Conservation (phyloP, 306 rosid genomes). For the Hippophae gyantsensis region DNA sequence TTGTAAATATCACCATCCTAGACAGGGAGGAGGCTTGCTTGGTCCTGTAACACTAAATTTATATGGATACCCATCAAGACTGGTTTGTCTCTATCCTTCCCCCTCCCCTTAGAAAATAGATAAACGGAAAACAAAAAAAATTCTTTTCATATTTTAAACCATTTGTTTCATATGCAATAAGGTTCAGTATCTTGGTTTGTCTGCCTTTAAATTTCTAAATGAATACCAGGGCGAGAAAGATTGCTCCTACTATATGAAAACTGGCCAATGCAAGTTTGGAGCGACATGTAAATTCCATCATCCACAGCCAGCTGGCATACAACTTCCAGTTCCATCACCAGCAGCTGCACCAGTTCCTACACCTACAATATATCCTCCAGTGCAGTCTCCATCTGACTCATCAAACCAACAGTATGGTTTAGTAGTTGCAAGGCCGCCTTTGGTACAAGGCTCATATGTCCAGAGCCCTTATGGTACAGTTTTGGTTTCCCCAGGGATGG, state of each 20-base stretch:
- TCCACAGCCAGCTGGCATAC: conserved; percentile 68
- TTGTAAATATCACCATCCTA: conserved; percentile 92
- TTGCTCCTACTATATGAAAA: conserved; percentile 91
- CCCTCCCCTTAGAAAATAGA: too few relatives aligned
- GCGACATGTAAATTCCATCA: conserved; percentile 90
- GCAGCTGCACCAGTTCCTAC: conserved; percentile 32
- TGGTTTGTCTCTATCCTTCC: conserved; percentile 17
- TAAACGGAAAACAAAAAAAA: neutral
- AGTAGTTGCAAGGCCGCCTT: conserved; percentile 70
- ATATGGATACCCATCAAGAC: conserved; percentile 40
- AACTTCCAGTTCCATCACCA: conserved; percentile 45
- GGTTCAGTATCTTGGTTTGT: conserved; percentile 6
- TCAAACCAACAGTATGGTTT: conserved; percentile 66
- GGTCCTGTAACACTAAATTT: conserved; percentile 48
- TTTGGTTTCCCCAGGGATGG: conserved; percentile 70
- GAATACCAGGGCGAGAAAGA: conserved; percentile 79
- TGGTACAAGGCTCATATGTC: conserved; percentile 63
- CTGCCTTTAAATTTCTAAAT: conserved; percentile 12
- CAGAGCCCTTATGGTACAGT: conserved; percentile 72
- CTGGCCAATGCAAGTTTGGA: conserved; percentile 94
- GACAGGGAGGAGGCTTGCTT: conserved; percentile 48
- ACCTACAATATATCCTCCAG: conserved; percentile 50
- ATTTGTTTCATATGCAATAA: conserved; percentile 10
- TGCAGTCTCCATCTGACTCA: conserved; percentile 68
- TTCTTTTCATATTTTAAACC: conserved; percentile 2